These are phyloP conservation scores for Rhizopogon vinicolor DNA, from an alignment of 768 basidiomycete genomes.

Conservation along the genomic window DNA sequence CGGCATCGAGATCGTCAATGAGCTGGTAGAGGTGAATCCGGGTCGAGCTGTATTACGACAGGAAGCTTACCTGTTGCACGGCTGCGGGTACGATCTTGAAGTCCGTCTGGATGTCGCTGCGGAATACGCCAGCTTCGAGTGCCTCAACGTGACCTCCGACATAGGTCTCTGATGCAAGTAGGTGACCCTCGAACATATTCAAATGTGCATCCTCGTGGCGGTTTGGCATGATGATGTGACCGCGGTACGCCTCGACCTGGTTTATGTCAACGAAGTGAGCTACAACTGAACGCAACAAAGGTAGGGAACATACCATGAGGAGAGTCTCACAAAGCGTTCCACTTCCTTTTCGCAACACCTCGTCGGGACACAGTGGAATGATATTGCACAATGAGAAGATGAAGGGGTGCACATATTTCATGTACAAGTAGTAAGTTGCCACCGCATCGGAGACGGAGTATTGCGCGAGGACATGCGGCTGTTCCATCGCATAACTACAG, in stretches of 20 bases:
- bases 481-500: conserved; percentile 88
- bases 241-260: conserved; percentile 94
- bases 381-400: conserved; percentile 99
- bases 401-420: conserved; percentile 99
- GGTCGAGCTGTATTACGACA: background rate
- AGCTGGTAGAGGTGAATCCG: conserved; percentile 45
- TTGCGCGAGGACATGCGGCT: conserved; percentile 90
- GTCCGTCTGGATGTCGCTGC: conserved; percentile 90
- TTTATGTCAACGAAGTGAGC: conserved; percentile 8
- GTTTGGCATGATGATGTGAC: conserved; percentile 95
- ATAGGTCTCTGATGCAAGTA: conserved; percentile 96
- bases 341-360: conserved; percentile 92
- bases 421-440: conserved; percentile 99
- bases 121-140: conserved; percentile 95
- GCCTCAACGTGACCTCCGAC: conserved; percentile 99
- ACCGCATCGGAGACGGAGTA: conserved; percentile 99
- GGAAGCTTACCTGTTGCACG: conserved; percentile 55
- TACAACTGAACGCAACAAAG: background rate
- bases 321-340: conserved; percentile 97
- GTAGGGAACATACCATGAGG: conserved; percentile 73
- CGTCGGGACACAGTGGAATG: conserved; percentile 94
- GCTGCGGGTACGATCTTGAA: conserved; percentile 93
- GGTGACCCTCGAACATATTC: conserved; percentile 91
- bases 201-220: conserved; percentile 91
- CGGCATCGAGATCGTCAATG: conserved; percentile 91